Percentiles rank a stretch among this genome's conserved stretches.
phyloP scores from a whole-genome alignment of 176 grass and related monocot species.

The Oryza punctata region DNA sequence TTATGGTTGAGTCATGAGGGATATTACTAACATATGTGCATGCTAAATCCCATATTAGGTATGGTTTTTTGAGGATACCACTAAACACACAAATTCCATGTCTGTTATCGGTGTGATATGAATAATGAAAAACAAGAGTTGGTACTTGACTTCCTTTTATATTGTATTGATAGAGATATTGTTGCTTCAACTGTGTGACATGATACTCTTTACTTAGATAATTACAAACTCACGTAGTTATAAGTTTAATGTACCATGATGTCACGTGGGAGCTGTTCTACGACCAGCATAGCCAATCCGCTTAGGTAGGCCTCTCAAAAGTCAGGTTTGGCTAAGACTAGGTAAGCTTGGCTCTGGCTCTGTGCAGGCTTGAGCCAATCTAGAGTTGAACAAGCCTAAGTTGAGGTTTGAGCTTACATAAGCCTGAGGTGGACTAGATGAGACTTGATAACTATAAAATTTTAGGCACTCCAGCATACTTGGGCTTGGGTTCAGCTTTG shows the following conservation, averaged over 20 bases:
- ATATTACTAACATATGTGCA: not conserved
- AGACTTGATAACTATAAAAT: not conserved
- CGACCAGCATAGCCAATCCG: not conserved
- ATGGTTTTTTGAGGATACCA: conserved; percentile 17
- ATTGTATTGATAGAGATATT: conserved; percentile 2
- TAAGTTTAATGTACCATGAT: not conserved
- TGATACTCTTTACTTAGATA: not conserved
- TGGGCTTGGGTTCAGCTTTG: not conserved
- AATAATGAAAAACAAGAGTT: not conserved
- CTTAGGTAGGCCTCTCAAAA: not conserved
- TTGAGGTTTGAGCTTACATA: not conserved
- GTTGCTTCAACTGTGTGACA: conserved; percentile 10
- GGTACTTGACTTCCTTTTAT: conserved; percentile 3
- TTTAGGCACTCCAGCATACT: not conserved
- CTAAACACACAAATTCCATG: not conserved
- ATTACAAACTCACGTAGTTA: not conserved
- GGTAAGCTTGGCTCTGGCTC: not conserved
- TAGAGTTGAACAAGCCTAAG: not conserved
- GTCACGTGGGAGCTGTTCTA: not conserved
- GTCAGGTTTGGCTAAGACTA: not conserved
- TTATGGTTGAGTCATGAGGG: conserved; percentile 5
- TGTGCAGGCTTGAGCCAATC: not conserved
- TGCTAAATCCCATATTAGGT: conserved; percentile 25
- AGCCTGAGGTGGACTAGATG: not conserved
- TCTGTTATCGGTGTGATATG: not conserved